phyloP scores from a whole-genome alignment of 495 filamentous ascomycete genomes.

The Elaphomyces granulatus region DNA sequence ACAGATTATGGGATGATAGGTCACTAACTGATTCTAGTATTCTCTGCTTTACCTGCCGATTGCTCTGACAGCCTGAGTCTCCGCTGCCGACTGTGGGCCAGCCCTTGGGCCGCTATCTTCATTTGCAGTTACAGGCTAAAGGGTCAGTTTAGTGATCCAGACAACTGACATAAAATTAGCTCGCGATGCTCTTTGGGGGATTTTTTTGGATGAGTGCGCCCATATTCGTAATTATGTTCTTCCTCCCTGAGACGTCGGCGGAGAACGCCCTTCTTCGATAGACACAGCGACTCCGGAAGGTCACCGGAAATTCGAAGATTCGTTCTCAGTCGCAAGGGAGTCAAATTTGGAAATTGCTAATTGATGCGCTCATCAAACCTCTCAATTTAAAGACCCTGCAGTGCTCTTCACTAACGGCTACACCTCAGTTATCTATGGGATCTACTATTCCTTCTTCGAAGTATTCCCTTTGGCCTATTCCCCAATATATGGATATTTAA shows the following conservation, averaged over 20 bases:
- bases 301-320: conserved; percentile 27
- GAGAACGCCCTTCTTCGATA: conserved; percentile 43
- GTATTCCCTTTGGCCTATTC: conserved; percentile 61
- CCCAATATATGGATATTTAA: conserved; percentile 49
- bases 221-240: conserved; percentile 37
- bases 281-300: conserved; percentile 36
- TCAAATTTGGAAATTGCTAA: conserved; percentile 31
- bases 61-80: conserved; percentile 39
- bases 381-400: conserved; percentile 46
- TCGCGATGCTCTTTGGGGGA: conserved; percentile 43
- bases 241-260: conserved; percentile 42
- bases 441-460: conserved; percentile 61
- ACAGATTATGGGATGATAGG: no score
- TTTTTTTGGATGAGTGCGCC: conserved; percentile 31
- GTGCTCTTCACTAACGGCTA: conserved; percentile 50
- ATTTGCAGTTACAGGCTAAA: conserved; percentile 23
- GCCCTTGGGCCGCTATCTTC: conserved; percentile 13
- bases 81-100: conserved; percentile 35
- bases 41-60: conserved; percentile 39
- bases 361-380: conserved; percentile 48
- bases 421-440: conserved; percentile 48
- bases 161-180: conserved; percentile 34
- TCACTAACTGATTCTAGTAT: no score
- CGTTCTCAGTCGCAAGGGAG: conserved; percentile 37
- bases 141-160: conserved; percentile 51